Conservation (phyloP, 345 rosid genomes). For the Eutrema yunnanense region DNA sequence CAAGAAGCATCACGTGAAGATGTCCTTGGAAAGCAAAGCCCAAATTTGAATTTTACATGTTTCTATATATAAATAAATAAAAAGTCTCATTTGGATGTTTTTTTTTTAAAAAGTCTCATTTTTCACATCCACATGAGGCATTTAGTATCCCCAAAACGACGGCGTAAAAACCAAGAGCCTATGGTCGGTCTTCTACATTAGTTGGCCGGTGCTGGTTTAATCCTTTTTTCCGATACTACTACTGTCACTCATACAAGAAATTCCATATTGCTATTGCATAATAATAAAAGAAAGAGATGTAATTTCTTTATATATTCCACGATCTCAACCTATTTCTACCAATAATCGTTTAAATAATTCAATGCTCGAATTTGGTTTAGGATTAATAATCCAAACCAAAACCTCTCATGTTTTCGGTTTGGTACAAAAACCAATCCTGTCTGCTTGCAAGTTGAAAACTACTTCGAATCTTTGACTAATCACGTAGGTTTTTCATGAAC, state of each 20-base stretch:
- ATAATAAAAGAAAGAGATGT: no score
- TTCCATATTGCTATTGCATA: neutral
- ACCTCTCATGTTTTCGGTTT: neutral
- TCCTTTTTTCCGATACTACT: neutral
- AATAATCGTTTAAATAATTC: neutral
- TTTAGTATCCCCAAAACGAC: slow-evolving; percentile 31
- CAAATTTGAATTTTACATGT: slow-evolving; percentile 2
- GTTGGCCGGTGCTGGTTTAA: slow-evolving; percentile 23
- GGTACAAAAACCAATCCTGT: slow-evolving; percentile 4
- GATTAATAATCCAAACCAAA: neutral
- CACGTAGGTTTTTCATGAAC: neutral
- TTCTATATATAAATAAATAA: neutral
- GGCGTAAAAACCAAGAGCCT: slow-evolving; percentile 10
- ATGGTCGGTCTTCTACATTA: slow-evolving; percentile 16
- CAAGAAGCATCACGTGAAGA: slow-evolving; percentile 21
- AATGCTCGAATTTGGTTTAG: neutral
- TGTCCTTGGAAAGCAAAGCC: slow-evolving; percentile 25
- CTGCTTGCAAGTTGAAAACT: neutral
- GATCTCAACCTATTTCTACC: neutral
- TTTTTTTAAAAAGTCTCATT: neutral
- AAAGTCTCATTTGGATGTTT: neutral
- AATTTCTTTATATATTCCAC: neutral
- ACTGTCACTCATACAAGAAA: neutral
- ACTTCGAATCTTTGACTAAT: slow-evolving; percentile 8
- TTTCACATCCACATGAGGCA: slow-evolving; percentile 28